A percentile compares a stretch with the other conserved stretches of the same genome.
These are phyloP conservation scores for Eragrostis nindensis DNA, from an alignment of 176 grass and related monocot species.

Conservation along the genomic window DNA sequence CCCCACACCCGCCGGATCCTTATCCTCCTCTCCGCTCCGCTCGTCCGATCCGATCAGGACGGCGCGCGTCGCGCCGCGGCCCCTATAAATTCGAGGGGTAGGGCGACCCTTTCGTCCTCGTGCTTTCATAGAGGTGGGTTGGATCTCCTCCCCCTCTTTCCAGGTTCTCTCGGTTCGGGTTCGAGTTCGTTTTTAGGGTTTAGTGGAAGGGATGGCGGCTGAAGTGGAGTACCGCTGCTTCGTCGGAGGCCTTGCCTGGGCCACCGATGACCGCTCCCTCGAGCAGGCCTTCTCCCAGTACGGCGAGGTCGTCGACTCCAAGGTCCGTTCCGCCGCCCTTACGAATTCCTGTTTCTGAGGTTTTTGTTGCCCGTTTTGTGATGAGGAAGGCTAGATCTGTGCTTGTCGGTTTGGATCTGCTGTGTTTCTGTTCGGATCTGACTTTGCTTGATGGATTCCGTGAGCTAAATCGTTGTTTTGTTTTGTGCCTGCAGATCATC, in stretches of 20 bases:
- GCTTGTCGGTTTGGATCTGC: background rate
- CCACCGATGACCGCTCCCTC: slow-evolving; percentile 75
- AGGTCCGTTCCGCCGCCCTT: slow-evolving; percentile 37
- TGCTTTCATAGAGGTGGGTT: slow-evolving; percentile 85
- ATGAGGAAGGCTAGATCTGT: background rate
- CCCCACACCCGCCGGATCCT: slow-evolving; percentile 20
- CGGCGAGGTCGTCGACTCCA: slow-evolving; percentile 84
- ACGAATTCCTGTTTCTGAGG: accelerated
- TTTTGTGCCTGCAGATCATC: slow-evolving; percentile 60
- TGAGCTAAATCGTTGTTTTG: accelerated
- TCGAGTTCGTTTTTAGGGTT: slow-evolving; percentile 49
- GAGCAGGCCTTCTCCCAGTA: slow-evolving; percentile 70
- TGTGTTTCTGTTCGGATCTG: background rate
- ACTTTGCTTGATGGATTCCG: background rate
- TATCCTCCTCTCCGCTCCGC: slow-evolving; percentile 20
- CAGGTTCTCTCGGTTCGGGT: background rate
- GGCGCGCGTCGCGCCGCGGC: background rate
- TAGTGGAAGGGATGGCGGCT: slow-evolving; percentile 24
- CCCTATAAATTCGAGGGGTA: slow-evolving; percentile 57
- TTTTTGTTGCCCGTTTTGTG: background rate
- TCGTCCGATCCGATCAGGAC: slow-evolving; percentile 50
- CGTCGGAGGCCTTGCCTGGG: slow-evolving; percentile 93
- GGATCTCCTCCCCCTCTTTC: slow-evolving; percentile 80
- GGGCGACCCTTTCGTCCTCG: slow-evolving; percentile 6
- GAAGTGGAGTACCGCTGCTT: slow-evolving; percentile 97